Evolutionary conservation across 202 grass and related monocot species (phyloP).

Genomic region (Digitaria exilis): DNA sequence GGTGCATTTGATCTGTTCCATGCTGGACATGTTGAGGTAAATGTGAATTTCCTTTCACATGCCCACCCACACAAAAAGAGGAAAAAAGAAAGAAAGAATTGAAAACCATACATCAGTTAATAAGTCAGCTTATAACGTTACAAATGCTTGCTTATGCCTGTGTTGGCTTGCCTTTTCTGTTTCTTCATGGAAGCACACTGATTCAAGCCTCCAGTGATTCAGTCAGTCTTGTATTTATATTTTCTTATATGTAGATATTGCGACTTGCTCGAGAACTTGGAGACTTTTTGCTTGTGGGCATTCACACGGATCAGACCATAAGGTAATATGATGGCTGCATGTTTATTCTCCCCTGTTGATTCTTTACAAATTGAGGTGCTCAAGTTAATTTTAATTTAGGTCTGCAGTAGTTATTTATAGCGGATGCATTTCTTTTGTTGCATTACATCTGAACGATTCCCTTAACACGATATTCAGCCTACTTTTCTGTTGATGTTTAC

Average conservation of each 20-base stretch:
- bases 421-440: background rate
- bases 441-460: background rate
- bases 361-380: constrained; percentile 10
- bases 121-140: background rate
- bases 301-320: constrained; percentile 96
- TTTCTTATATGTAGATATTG: constrained; percentile 72
- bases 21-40: constrained; percentile 99
- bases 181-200: background rate
- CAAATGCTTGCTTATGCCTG: background rate
- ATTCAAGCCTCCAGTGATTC: constrained; percentile 30
- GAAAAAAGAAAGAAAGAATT: background rate
- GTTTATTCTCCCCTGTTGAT: background rate
- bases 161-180: background rate
- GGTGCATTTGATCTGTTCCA: constrained; percentile 98
- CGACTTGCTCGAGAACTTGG: constrained; percentile 94
- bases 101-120: background rate
- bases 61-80: background rate
- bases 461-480: too few species aligned
- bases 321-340: constrained; percentile 53
- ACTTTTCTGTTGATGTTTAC: too few species aligned
- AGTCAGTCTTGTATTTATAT: constrained; percentile 38
- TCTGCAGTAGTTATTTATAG: constrained; percentile 1
- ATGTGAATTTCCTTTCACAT: background rate
- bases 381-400: constrained; percentile 9
- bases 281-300: constrained; percentile 95